Base-by-base conservation (phyloP, 164 flowering plant species). In the Warburgia ugandensis region DNA sequence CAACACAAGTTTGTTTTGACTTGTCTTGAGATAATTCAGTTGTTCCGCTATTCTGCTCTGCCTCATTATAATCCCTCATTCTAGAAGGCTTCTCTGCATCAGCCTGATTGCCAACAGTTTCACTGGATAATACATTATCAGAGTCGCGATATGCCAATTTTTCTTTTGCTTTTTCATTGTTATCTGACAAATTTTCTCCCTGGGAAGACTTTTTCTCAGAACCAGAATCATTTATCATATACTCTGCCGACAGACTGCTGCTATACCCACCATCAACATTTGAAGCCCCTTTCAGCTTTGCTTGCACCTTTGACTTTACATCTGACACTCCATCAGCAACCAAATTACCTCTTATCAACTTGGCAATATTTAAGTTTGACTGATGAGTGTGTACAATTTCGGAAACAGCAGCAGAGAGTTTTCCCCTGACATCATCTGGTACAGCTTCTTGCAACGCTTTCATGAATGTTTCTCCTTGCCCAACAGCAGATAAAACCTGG, bases 361-460 rank as follows among this genome's bases (percentile, higher is more conserved):
- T 62, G 40, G 67, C 72, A 51, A 86, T 22, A 29, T 83, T 80
- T 45, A 83, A 37, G 45, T 75, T 71, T 26, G 64, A 60, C 10
- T 76, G 78, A 45, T 74, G 79, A 43, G 72, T 53, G 6, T 56
- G 70, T 55, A 80, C 53, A 54, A 92, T 77, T 48, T 63, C 85
- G 65, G 94, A 73, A 53, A 84, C 91, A 64, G 97, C 65, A 53
- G 72, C 54, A 46, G 94, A 79, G 36, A 92, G 84, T 62, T 86
- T 88, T 63, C 68, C 99, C 40, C 95, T 78, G 60, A 83, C 97
- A 68, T 92, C 94, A 52, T 84, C 96, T 26, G 99, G 99, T 37
- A 92, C 94, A 59, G 95, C 99, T 77, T 75, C 95, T 68, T 92
- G 74, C 67, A 92, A 71, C 68, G 99, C 97, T 50, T 73, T 82